Evolutionary conservation across 106 monocot genomes (phyloP).

Genomic region (Dioscorea alata): DNA sequence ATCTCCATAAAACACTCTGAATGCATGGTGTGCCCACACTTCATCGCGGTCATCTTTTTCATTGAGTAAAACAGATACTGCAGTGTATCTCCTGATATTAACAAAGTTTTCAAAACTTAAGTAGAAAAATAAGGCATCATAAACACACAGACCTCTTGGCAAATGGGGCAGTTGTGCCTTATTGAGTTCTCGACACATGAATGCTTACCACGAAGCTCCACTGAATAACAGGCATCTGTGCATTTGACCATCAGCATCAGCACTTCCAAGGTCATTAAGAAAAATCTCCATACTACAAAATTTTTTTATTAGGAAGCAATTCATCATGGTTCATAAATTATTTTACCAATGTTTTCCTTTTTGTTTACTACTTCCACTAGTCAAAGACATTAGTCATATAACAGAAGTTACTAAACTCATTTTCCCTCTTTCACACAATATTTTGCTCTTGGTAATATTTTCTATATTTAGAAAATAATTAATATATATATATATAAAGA

Average conservation of each 20-base stretch:
- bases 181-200: slow-evolving; percentile 76
- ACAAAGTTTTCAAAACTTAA: neutral
- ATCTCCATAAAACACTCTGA: slow-evolving; percentile 57
- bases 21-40: slow-evolving; percentile 91
- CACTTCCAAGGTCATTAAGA: no score
- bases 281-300: no score
- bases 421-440: no score
- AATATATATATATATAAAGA: no score
- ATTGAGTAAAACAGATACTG: slow-evolving; percentile 94
- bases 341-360: no score
- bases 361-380: no score
- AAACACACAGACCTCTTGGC: slow-evolving; percentile 63
- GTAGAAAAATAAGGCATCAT: neutral
- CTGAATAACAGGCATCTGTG: slow-evolving; percentile 63
- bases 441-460: no score
- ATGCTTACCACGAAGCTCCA: slow-evolving; percentile 47
- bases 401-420: no score
- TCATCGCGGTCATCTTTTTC: slow-evolving; percentile 63
- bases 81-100: slow-evolving; percentile 21
- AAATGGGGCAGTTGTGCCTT: slow-evolving; percentile 77
- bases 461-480: no score
- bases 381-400: no score
- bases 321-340: no score
- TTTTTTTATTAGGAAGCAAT: no score
- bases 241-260: neutral